Conservation (phyloP, 345 rosid species). For the Syzygium oleosum region DNA sequence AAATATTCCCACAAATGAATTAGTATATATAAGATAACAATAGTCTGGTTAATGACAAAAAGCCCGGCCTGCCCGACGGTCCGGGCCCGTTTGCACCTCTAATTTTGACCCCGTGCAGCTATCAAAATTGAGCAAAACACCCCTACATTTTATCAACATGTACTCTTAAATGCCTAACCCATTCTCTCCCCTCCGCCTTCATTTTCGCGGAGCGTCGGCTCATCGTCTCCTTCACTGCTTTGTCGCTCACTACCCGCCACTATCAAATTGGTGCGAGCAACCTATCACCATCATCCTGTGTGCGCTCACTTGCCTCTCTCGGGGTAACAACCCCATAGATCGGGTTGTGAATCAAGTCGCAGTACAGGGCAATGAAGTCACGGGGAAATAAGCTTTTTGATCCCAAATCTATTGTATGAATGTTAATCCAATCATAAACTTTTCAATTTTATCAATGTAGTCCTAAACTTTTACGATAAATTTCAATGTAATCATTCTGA, state of each 20-base stretch:
- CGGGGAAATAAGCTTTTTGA: background rate
- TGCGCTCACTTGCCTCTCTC: background rate
- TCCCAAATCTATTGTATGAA: background rate
- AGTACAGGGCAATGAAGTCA: background rate
- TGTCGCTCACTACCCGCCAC: background rate
- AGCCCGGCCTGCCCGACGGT: too few species aligned
- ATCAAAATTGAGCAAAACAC: too few species aligned
- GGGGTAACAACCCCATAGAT: background rate
- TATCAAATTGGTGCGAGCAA: background rate
- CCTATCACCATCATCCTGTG: background rate
- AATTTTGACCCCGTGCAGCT: too few species aligned
- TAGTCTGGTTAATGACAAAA: background rate
- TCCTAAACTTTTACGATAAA: too few species aligned
- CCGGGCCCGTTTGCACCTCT: too few species aligned
- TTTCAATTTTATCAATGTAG: too few species aligned
- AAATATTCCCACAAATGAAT: background rate
- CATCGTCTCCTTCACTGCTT: background rate
- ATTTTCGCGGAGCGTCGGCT: background rate
- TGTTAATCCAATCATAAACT: accelerated
- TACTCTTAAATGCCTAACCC: too few species aligned
- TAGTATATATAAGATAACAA: too few species aligned
- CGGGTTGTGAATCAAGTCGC: background rate
- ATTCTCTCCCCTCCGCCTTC: too few species aligned
- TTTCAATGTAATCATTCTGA: too few species aligned
- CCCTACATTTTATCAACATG: too few species aligned